These are phyloP conservation scores for Boletus tomentosulus DNA, from an alignment of 768 basidiomycete species.

Conservation along the genomic window DNA sequence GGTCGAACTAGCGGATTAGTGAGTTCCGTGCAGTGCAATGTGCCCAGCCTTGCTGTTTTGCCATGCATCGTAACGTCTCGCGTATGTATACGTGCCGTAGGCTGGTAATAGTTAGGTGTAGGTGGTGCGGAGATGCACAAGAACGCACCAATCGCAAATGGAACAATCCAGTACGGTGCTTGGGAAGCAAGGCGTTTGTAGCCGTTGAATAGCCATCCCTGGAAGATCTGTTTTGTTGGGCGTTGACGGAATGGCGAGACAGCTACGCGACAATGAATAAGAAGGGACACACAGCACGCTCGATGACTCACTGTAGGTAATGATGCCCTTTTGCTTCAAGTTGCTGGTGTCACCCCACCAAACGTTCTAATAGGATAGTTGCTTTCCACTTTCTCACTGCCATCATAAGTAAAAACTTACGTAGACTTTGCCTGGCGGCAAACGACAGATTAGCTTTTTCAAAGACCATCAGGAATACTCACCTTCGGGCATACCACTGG, in stretches of 20 bases:
- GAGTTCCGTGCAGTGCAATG: conserved; percentile 40
- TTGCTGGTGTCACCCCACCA: conserved; percentile 88
- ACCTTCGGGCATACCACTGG: conserved; percentile 83
- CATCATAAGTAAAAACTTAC: conserved; percentile 46
- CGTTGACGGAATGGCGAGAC: conserved; percentile 81
- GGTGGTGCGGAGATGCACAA: neutral
- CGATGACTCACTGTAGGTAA: conserved; percentile 68
- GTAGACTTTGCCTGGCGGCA: conserved; percentile 64
- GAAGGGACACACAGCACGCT: neutral
- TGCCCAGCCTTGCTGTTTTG: conserved; percentile 83
- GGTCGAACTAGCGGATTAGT: conserved; percentile 15
- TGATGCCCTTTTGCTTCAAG: conserved; percentile 71
- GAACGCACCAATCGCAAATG: conserved; percentile 70
- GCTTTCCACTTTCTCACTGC: neutral
- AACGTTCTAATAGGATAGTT: conserved; percentile 48
- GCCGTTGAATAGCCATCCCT: conserved; percentile 82
- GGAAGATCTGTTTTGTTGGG: conserved; percentile 65
- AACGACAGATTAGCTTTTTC: conserved; percentile 3
- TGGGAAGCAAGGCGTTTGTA: conserved; percentile 72
- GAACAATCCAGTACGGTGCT: conserved; percentile 73
- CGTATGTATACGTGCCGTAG: conserved; percentile 78
- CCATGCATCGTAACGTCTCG: conserved; percentile 59
- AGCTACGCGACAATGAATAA: conserved; percentile 39
- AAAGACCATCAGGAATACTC: conserved; percentile 29
- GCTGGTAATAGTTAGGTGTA: conserved; percentile 40